Conservation (phyloP, 768 basidiomycete genomes). For the Lentinula sp. region DNA sequence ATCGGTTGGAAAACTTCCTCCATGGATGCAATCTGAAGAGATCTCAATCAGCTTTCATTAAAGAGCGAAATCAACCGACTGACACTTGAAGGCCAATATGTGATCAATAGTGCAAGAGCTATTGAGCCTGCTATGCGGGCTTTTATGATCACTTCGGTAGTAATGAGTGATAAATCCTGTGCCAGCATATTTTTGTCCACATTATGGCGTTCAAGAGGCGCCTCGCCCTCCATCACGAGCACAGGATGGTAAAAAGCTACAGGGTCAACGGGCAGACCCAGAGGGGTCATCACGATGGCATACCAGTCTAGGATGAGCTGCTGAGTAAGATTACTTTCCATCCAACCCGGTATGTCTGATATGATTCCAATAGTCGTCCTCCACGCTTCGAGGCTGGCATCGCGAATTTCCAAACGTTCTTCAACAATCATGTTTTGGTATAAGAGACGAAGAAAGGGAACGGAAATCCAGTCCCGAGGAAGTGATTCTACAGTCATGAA, state of each 20-base stretch:
- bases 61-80: slow-evolving; percentile 12
- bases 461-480: slow-evolving; percentile 74
- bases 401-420: slow-evolving; percentile 79
- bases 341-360: slow-evolving; percentile 34
- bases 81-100: slow-evolving; percentile 63
- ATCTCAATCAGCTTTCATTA: background rate
- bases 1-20: slow-evolving; percentile 72
- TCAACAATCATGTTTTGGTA: slow-evolving; percentile 94
- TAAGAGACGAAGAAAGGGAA: slow-evolving; percentile 73
- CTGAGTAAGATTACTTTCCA: slow-evolving; percentile 50
- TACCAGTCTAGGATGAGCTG: slow-evolving; percentile 79
- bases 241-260: slow-evolving; percentile 62
- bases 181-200: slow-evolving; percentile 94
- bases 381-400: slow-evolving; percentile 71
- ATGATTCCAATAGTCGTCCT: slow-evolving; percentile 56
- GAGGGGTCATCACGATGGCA: slow-evolving; percentile 80
- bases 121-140: slow-evolving; percentile 75
- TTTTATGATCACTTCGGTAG: slow-evolving; percentile 68
- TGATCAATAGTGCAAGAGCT: slow-evolving; percentile 66
- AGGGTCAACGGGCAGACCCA: slow-evolving; percentile 72
- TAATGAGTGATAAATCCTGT: slow-evolving; percentile 83
- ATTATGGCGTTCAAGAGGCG: slow-evolving; percentile 69
- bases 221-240: slow-evolving; percentile 38
- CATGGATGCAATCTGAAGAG: slow-evolving; percentile 27
- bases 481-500: slow-evolving; percentile 78